Evolutionary conservation across 2,329 filamentous ascomycete genomes (phyloP).

Genomic region (Botrytis galanthina): DNA sequence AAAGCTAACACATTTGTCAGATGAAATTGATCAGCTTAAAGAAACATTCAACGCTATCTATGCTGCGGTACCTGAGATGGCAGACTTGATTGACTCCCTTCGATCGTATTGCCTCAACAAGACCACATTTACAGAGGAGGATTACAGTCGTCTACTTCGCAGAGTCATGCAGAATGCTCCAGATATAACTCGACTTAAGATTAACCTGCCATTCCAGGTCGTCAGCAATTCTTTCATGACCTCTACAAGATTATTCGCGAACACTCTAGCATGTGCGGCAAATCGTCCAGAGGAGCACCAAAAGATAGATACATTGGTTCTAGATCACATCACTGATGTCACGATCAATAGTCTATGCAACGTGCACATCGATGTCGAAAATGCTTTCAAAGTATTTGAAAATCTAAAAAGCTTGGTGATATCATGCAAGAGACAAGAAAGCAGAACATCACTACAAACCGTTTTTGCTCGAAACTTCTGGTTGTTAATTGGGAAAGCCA

Average conservation of each 20-base stretch:
- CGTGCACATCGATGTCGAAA: conserved; percentile 51
- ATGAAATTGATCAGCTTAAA: conserved; percentile 49
- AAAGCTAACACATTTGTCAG: conserved; percentile 36
- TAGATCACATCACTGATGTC: conserved; percentile 51
- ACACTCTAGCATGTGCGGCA: conserved; percentile 50
- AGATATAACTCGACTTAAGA: conserved; percentile 46
- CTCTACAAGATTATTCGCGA: conserved; percentile 52
- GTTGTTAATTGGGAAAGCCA: conserved; percentile 49
- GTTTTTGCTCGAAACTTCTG: conserved; percentile 49
- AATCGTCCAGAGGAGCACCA: conserved; percentile 46
- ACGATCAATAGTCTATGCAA: conserved; percentile 50
- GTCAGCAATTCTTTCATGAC: conserved; percentile 47
- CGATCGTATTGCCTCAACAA: conserved; percentile 50
- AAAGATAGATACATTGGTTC: conserved; percentile 46
- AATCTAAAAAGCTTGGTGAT: conserved; percentile 48
- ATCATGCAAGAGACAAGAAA: conserved; percentile 47
- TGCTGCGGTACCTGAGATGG: conserved; percentile 44
- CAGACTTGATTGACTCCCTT: conserved; percentile 45
- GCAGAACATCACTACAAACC: conserved; percentile 38
- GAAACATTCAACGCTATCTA: conserved; percentile 45
- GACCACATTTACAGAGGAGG: conserved; percentile 49
- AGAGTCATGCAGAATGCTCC: conserved; percentile 47
- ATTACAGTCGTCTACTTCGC: conserved; percentile 46
- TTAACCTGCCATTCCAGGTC: conserved; percentile 53
- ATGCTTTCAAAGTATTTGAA: conserved; percentile 46